Base-by-base conservation (phyloP, 2,329 filamentous ascomycete species). In the Byssothecium circinans region DNA sequence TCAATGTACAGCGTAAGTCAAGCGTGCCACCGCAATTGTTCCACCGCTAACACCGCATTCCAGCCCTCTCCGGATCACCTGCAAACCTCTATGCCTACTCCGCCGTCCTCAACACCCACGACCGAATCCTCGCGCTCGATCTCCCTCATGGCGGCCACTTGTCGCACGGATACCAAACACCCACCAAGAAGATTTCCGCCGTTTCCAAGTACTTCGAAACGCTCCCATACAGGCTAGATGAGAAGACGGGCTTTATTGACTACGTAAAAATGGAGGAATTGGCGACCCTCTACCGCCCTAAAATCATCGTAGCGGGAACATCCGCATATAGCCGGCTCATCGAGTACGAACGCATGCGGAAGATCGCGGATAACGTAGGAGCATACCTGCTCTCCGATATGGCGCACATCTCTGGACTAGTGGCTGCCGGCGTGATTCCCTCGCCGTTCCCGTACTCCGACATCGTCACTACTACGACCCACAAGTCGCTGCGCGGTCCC, bases 201-300 rank as follows among this genome's bases (percentile, higher is more conserved):
- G 88, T 99, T 64, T 97, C 92, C 32, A 97, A 92, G 68, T 99
- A 99, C 83, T 99, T 97, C 71, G 92, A 99, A 82, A 99, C 94
- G 50, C 87, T 99, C 76, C 94, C 94, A 46, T 99, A 99, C 82
- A 86, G 91, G 53, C 87, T 97, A 55, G 81, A 94, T 74, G 82
- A 89, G 62, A 83, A 88, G 67, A 97, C 94, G 25, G 94, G 94
- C 62, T 85, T 97, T 74, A 99, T 99, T 68, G 94, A 99, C 77
- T 99, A 99, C 75, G 90, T 95, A 65, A 84, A 83, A 65, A 86
- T 99, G 55, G 87, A 94, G 77, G 88, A 95, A 79, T 86, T 94
- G 67, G 92, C 91, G 49, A 78, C 87, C 57, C 82, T 99, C 66
- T 99, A 92, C 83, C 88, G 94, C 59, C 94, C 94, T 64, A 97